phyloP scores from a whole-genome alignment of 805 yeast species.

The Candida insectorum region DNA sequence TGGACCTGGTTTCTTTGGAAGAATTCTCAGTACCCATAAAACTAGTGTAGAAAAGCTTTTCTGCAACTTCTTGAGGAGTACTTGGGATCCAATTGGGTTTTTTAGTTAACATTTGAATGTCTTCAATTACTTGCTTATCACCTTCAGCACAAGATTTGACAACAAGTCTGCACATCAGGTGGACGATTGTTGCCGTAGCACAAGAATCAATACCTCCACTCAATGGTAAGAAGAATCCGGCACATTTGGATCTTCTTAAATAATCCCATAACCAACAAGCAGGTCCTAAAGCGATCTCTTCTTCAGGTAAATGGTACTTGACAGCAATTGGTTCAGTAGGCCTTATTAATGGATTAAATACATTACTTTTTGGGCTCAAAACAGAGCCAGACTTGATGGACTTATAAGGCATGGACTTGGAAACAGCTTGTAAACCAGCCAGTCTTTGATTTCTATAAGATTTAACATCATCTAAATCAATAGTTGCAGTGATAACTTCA shows the following conservation, averaged over 20 bases:
- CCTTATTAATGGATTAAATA: conserved; percentile 56
- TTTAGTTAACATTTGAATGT: conserved; percentile 68
- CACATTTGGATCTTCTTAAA: conserved; percentile 82
- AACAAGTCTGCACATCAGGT: conserved; percentile 89
- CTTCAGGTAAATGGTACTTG: conserved; percentile 79
- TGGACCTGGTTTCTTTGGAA: conserved; percentile 74
- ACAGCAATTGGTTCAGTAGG: conserved; percentile 56
- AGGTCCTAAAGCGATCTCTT: conserved; percentile 96
- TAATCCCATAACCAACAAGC: conserved; percentile 99
- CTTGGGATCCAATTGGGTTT: conserved; percentile 60
- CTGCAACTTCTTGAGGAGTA: conserved; percentile 73
- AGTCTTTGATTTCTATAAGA: conserved; percentile 74
- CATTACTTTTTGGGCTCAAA: conserved; percentile 55
- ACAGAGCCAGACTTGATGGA: conserved; percentile 62
- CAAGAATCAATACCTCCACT: conserved; percentile 98
- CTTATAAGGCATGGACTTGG: conserved; percentile 42
- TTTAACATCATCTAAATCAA: conserved; percentile 88
- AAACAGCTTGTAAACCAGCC: conserved; percentile 69
- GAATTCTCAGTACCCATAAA: conserved; percentile 97
- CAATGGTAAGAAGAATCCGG: conserved; percentile 89
- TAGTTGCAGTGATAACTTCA: conserved; percentile 93
- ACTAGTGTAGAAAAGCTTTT: conserved; percentile 77
- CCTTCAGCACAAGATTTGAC: conserved; percentile 65
- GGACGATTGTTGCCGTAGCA: conserved; percentile 93
- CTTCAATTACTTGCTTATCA: conserved; percentile 70